These are phyloP conservation scores for Echeveria elegans DNA, from an alignment of 164 flowering plant genomes.

Conservation along the genomic window DNA sequence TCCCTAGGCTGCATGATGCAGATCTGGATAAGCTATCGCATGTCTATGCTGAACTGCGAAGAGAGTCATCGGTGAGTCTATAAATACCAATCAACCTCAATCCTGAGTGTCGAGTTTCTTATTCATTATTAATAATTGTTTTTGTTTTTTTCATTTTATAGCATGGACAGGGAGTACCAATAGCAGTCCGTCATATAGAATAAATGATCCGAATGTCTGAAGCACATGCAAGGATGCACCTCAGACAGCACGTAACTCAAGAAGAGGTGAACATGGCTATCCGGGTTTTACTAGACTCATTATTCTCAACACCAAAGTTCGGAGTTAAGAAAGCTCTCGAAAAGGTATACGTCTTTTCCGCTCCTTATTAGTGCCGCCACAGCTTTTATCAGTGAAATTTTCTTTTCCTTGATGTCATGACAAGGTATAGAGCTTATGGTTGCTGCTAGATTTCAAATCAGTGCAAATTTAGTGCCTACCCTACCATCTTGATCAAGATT, in stretches of 20 bases:
- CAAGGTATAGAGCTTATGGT: neutral
- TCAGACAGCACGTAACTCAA: conserved; percentile 78
- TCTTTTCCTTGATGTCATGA: neutral
- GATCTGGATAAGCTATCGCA: conserved; percentile 76
- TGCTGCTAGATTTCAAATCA: neutral
- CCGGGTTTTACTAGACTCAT: conserved; percentile 85
- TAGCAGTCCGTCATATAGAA: conserved; percentile 95
- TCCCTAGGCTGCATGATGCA: conserved; percentile 85
- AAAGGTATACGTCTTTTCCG: conserved; percentile 38
- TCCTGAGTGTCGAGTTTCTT: neutral
- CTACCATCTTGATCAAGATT: neutral
- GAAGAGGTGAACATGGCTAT: conserved; percentile 99
- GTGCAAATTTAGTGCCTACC: neutral
- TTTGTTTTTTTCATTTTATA: conserved; percentile 20
- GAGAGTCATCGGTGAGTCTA: conserved; percentile 77
- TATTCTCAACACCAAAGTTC: conserved; percentile 92
- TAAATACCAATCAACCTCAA: neutral
- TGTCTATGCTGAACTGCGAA: conserved; percentile 92
- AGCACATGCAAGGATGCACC: conserved; percentile 99
- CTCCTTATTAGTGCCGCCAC: neutral
- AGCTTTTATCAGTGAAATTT: neutral
- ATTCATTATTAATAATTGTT: neutral
- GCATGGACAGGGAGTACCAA: conserved; percentile 98
- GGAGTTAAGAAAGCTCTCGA: conserved; percentile 93
- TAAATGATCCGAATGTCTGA: conserved; percentile 99